Evolutionary conservation across 2,329 filamentous ascomycete species (phyloP).

Genomic region (Thielaviopsis punctulata): DNA sequence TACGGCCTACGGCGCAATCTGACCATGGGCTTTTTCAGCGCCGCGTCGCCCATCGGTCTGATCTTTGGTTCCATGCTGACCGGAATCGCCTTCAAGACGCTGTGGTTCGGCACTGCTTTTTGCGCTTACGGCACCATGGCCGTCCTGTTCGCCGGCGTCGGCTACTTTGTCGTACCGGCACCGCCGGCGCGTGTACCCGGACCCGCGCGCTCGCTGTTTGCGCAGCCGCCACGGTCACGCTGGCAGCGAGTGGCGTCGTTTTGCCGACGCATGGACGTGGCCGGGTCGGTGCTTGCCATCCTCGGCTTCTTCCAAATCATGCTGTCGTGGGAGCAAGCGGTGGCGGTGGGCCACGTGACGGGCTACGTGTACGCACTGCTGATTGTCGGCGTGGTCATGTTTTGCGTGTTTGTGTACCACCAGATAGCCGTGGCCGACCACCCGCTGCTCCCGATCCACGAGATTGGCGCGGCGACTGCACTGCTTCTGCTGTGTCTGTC

Average conservation of each 20-base stretch:
- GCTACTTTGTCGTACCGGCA: conserved; percentile 21
- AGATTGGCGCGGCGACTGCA: conserved; percentile 18
- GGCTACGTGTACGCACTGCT: conserved; percentile 38
- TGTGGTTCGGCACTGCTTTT: conserved; percentile 32
- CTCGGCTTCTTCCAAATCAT: conserved; percentile 42
- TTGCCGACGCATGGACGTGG: conserved; percentile 20
- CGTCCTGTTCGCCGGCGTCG: conserved; percentile 18
- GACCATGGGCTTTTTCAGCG: conserved; percentile 35
- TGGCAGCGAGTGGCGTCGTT: neutral
- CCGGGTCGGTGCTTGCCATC: conserved; percentile 29
- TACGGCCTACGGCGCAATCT: conserved; percentile 41
- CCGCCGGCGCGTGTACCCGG: neutral
- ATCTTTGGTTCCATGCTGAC: conserved; percentile 26
- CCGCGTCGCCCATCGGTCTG: conserved; percentile 28
- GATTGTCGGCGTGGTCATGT: conserved; percentile 37
- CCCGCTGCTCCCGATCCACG: conserved; percentile 34
- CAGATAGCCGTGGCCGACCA: conserved; percentile 28
- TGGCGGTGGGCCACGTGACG: conserved; percentile 38
- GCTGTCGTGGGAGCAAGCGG: conserved; percentile 49
- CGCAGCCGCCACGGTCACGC: neutral
- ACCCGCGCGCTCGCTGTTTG: neutral
- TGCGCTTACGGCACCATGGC: conserved; percentile 22
- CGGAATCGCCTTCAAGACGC: conserved; percentile 21
- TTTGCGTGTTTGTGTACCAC: conserved; percentile 37
- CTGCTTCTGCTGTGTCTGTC: conserved; percentile 39